These are phyloP conservation scores for Graphiopsis chlorocephala DNA, from an alignment of 2,329 filamentous ascomycete genomes.

Conservation along the genomic window DNA sequence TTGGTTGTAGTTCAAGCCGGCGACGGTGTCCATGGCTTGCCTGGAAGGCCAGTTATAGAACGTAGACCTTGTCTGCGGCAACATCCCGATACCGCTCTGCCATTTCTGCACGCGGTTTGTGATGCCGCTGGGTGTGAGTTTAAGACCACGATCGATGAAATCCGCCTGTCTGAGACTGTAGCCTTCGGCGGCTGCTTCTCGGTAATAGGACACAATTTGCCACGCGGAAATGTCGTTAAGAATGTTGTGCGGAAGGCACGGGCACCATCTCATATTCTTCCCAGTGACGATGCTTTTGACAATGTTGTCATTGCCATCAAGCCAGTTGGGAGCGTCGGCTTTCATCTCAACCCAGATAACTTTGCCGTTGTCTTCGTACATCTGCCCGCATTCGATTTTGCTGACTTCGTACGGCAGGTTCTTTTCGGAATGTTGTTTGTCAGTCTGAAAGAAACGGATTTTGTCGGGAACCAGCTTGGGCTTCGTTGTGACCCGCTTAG, in stretches of 20 bases:
- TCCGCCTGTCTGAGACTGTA: neutral
- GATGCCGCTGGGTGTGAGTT: neutral
- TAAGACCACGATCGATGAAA: neutral
- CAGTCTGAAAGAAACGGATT: neutral
- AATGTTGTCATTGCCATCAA: neutral
- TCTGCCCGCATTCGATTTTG: neutral
- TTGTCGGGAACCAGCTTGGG: neutral
- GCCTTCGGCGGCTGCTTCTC: neutral
- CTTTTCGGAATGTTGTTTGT: neutral
- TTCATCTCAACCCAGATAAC: neutral
- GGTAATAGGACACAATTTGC: neutral
- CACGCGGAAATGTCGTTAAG: neutral
- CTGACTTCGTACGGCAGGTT: neutral
- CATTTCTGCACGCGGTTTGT: slow-evolving; percentile 1
- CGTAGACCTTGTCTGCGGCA: neutral
- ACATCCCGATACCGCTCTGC: neutral
- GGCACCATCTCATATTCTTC: neutral
- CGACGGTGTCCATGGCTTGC: neutral
- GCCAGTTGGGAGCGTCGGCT: neutral
- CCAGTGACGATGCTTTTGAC: neutral
- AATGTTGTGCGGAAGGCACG: neutral
- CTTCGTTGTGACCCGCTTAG: neutral
- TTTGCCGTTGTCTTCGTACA: neutral
- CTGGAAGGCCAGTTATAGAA: slow-evolving; percentile 4
- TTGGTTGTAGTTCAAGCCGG: slow-evolving; percentile 1